Evolutionary conservation across 176 grass and related monocot genomes (phyloP).

Genomic region (Thalia dealbata): DNA sequence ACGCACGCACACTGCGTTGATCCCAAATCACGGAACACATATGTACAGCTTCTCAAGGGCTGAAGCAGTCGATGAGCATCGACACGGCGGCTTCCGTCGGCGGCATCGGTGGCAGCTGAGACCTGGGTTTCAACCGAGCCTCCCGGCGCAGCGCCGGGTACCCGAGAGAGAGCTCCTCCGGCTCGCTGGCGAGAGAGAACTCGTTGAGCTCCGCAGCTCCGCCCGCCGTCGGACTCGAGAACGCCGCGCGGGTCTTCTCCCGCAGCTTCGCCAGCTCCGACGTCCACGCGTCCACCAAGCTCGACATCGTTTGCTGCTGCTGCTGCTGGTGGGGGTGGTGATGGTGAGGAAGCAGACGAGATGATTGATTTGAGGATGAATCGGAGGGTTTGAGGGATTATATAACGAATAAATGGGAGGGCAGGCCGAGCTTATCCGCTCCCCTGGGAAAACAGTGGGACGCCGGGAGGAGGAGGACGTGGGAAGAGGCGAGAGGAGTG

Average conservation of each 20-base stretch:
- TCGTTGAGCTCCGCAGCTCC: neutral
- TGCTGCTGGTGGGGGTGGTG: no score
- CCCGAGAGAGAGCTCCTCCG: neutral
- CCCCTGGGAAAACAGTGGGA: no score
- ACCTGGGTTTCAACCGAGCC: neutral
- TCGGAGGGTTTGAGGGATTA: no score
- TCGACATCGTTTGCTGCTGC: no score
- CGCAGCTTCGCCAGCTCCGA: conserved; percentile 9
- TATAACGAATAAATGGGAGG: no score
- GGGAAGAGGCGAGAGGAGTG: neutral
- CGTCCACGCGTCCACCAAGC: conserved; percentile 8
- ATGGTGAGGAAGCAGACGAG: no score
- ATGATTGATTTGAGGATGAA: no score
- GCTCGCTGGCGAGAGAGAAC: neutral
- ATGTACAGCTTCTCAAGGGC: neutral
- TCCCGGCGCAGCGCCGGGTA: neutral
- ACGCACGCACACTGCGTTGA: no score
- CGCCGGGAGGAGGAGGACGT: no score
- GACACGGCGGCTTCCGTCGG: neutral
- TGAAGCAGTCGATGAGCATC: conserved; percentile 14
- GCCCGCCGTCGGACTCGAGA: neutral
- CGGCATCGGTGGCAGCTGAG: neutral
- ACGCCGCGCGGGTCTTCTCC: neutral
- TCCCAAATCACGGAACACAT: no score
- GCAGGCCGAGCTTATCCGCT: no score